Percentiles rank a stretch among this genome's conserved stretches.
Evolutionary conservation across 2,329 filamentous ascomycete species (phyloP).

Genomic region (Phyllosticta capitalensis): DNA sequence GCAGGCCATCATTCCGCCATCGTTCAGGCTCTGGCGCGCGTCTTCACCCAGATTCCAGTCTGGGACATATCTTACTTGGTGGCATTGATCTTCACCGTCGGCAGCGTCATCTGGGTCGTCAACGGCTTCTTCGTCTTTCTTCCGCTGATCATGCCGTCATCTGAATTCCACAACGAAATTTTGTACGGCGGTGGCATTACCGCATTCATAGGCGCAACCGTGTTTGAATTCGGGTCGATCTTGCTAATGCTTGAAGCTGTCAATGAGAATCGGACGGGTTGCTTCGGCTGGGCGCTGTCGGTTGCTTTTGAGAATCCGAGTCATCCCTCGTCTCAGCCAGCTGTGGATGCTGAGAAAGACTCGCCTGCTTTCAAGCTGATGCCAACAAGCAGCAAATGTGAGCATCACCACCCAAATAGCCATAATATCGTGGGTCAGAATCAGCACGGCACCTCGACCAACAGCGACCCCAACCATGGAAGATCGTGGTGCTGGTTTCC

Average conservation of each 20-base stretch:
- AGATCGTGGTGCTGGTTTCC: constrained; percentile 51
- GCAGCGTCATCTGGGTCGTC: constrained; percentile 35
- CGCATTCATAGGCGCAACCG: constrained; percentile 56
- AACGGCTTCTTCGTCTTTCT: constrained; percentile 58
- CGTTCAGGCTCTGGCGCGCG: constrained; percentile 34
- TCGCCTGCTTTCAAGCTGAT: not conserved
- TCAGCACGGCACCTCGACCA: not conserved
- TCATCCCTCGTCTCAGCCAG: constrained; percentile 14
- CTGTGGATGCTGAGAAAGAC: constrained; percentile 6
- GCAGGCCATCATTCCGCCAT: constrained; percentile 24
- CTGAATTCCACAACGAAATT: constrained; percentile 46
- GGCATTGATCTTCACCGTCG: constrained; percentile 44
- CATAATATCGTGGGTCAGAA: constrained; percentile 21
- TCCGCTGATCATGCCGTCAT: constrained; percentile 44
- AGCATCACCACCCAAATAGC: constrained; percentile 29
- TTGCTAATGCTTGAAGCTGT: constrained; percentile 57
- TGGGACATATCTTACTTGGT: constrained; percentile 51
- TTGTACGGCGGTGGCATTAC: constrained; percentile 50
- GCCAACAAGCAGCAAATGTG: constrained; percentile 16
- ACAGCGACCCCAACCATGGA: not conserved
- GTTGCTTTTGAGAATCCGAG: constrained; percentile 24
- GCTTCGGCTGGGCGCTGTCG: constrained; percentile 61
- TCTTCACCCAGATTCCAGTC: constrained; percentile 42
- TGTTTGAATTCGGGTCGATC: constrained; percentile 56
- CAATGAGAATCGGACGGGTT: constrained; percentile 56